Percentiles rank a stretch among this genome's conserved stretches.
These are phyloP conservation scores for Wickerhamomyces queroliae DNA, from an alignment of 805 yeast species.

Conservation along the genomic window DNA sequence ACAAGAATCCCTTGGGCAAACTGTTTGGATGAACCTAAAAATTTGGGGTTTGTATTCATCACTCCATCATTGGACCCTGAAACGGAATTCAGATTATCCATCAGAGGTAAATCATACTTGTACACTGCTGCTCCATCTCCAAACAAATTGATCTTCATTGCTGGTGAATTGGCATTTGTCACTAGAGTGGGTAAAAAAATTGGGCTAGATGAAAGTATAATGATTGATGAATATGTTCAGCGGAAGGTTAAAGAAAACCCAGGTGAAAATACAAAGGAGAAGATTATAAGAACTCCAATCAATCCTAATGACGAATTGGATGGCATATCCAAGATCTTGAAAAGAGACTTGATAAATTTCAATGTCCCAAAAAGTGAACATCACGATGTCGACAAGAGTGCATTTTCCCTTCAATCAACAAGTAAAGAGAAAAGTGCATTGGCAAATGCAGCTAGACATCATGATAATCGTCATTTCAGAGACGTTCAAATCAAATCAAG, in stretches of 20 bases:
- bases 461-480: constrained; percentile 27
- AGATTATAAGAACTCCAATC: constrained; percentile 27
- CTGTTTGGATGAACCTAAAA: constrained; percentile 30
- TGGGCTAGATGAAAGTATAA: constrained; percentile 25
- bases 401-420: constrained; percentile 21
- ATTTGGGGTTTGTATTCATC: constrained; percentile 23
- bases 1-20: constrained; percentile 36
- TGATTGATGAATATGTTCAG: constrained; percentile 29
- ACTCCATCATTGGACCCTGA: constrained; percentile 26
- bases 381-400: constrained; percentile 13
- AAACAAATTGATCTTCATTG: constrained; percentile 32
- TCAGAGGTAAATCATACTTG: constrained; percentile 36
- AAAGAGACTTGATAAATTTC: constrained; percentile 24
- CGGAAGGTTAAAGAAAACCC: constrained; percentile 18
- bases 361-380: constrained; percentile 14
- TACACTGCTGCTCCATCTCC: constrained; percentile 42
- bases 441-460: constrained; percentile 26
- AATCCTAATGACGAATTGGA: constrained; percentile 19
- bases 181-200: constrained; percentile 27
- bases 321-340: constrained; percentile 23
- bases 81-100: constrained; percentile 29
- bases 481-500: constrained; percentile 27
- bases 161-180: constrained; percentile 35
- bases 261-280: constrained; percentile 20
- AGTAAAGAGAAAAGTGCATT: constrained; percentile 23